Evolutionary conservation across 129 eudicot species (phyloP).

Genomic region (Oenanthe sinensis): DNA sequence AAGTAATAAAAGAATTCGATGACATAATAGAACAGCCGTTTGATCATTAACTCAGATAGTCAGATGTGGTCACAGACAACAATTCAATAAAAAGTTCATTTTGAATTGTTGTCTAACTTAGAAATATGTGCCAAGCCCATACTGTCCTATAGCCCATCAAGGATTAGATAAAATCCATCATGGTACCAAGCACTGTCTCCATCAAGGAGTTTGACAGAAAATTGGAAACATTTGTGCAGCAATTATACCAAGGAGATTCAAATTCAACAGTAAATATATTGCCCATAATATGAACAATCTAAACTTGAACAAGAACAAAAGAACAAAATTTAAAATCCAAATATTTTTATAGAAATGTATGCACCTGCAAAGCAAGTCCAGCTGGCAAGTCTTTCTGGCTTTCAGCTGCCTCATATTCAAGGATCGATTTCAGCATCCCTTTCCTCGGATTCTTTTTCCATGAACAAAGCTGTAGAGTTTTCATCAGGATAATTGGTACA

Average conservation of each 20-base stretch:
- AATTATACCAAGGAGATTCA: not conserved
- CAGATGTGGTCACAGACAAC: conserved; percentile 7
- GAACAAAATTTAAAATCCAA: not conserved
- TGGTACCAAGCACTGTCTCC: conserved; percentile 5
- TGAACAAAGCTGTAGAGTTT: conserved; percentile 34
- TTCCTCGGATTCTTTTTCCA: conserved; percentile 50
- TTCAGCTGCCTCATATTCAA: conserved; percentile 51
- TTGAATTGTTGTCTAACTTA: conserved; percentile 25
- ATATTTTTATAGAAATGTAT: not conserved
- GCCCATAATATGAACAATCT: not conserved
- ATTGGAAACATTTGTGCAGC: not conserved
- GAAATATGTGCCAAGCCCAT: conserved; percentile 52
- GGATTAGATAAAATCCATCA: conserved; percentile 31
- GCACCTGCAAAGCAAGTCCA: conserved; percentile 42
- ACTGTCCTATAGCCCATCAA: conserved; percentile 25
- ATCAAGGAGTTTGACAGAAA: conserved; percentile 12
- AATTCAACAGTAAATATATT: not conserved
- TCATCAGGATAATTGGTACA: conserved; percentile 59
- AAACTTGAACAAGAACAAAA: not conserved
- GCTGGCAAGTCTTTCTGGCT: conserved; percentile 35
- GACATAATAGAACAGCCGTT: not conserved
- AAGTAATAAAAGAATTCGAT: not conserved
- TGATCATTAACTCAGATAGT: not conserved
- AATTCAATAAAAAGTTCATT: conserved; percentile 10
- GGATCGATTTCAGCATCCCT: conserved; percentile 60